A percentile compares a stretch with the other conserved stretches of the same genome.
Conservation (phyloP, 805 yeast genomes). For the Metschnikowia bowlesiae region DNA sequence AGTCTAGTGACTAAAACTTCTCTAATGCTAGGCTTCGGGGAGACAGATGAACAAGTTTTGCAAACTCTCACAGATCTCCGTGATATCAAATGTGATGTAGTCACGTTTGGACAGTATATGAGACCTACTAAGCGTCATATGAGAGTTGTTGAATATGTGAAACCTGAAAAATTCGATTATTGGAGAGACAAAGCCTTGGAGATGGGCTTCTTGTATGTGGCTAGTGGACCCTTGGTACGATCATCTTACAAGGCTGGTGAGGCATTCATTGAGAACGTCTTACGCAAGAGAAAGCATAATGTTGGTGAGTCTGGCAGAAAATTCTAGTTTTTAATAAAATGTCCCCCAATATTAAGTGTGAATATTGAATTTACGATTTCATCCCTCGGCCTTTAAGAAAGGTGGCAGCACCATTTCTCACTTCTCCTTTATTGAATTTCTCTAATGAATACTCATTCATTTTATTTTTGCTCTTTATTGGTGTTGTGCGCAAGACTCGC, state of each 20-base stretch:
- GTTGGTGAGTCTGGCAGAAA: constrained; percentile 39
- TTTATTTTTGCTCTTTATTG: too few species aligned
- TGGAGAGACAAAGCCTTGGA: constrained; percentile 87
- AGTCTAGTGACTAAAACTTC: constrained; percentile 86
- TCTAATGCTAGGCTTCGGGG: constrained; percentile 95
- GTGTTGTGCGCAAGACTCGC: not conserved
- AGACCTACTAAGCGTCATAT: constrained; percentile 97
- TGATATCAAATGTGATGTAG: constrained; percentile 78
- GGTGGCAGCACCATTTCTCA: too few species aligned
- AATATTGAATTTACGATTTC: not conserved
- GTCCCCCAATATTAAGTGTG: not conserved
- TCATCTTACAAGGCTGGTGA: constrained; percentile 98
- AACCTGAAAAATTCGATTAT: constrained; percentile 89
- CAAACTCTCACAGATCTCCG: constrained; percentile 76
- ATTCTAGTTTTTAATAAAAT: not conserved
- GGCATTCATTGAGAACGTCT: constrained; percentile 89
- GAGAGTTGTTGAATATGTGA: constrained; percentile 94
- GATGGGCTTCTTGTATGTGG: constrained; percentile 92
- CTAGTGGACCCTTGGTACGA: constrained; percentile 95
- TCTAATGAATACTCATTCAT: too few species aligned
- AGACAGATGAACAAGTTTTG: constrained; percentile 82
- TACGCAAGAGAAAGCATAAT: constrained; percentile 64
- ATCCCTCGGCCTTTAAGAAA: too few species aligned
- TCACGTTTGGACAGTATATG: constrained; percentile 98
- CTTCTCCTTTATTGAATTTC: too few species aligned